phyloP scores from a whole-genome alignment of 164 flowering plant genomes.

The grape (Vitis vinifera) region ASM3070453v1 NC_081813.1:2512001-2512500 shows the following conservation, averaged over 20 bases:
- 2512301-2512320: not conserved
- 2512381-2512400: too few relatives aligned
- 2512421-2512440: not conserved
- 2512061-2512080: not conserved
- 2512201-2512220: not conserved
- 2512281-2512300: not conserved
- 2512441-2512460: not conserved
- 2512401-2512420: too few relatives aligned
- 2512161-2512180: too few relatives aligned
- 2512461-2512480: not conserved
- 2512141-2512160: not conserved
- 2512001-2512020: not conserved
- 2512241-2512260: not conserved
- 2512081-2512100: not conserved
- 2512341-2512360: too few relatives aligned
- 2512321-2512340: not conserved
- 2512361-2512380: too few relatives aligned
- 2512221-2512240: not conserved
- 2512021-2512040: not conserved
- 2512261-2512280: not conserved
- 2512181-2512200: not conserved
- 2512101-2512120: not conserved
- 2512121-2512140: not conserved
- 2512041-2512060: not conserved
- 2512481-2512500: not conserved